Evolutionary conservation across 345 rosid genomes (phyloP).

Genomic region (Cardamine occulta): DNA sequence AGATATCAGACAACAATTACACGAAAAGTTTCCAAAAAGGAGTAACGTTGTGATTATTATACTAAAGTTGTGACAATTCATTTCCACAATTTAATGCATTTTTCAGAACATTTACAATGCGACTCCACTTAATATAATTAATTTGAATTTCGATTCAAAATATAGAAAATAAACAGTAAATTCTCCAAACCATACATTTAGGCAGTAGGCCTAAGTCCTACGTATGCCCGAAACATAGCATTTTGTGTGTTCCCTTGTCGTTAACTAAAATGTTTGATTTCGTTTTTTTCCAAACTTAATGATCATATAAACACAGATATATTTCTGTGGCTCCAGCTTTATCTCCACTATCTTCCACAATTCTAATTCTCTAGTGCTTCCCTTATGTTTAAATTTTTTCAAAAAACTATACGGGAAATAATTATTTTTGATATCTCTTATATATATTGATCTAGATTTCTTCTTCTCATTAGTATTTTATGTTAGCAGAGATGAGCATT

Average conservation of each 20-base stretch:
- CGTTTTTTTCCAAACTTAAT: neutral
- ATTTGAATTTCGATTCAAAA: neutral
- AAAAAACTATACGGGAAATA: no score
- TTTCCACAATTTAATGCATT: neutral
- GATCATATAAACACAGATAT: neutral
- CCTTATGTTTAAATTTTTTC: neutral
- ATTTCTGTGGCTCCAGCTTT: neutral
- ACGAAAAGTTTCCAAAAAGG: neutral
- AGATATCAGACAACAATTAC: no score
- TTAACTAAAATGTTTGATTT: neutral
- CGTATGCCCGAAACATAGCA: neutral
- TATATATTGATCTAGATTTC: neutral
- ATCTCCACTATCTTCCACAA: neutral
- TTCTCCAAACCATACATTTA: neutral
- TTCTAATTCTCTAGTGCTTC: neutral
- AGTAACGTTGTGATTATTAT: slow-evolving; percentile 9
- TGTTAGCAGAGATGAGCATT: neutral
- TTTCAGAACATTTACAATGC: neutral
- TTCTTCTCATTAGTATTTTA: neutral
- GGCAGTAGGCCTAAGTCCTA: neutral
- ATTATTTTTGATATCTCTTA: neutral
- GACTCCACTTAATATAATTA: neutral
- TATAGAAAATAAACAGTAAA: neutral
- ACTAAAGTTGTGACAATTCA: neutral
- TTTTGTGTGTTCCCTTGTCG: neutral